phyloP scores from a whole-genome alignment of 2,329 filamentous ascomycete genomes.

The Cercospora zeae-maydis region DNA sequence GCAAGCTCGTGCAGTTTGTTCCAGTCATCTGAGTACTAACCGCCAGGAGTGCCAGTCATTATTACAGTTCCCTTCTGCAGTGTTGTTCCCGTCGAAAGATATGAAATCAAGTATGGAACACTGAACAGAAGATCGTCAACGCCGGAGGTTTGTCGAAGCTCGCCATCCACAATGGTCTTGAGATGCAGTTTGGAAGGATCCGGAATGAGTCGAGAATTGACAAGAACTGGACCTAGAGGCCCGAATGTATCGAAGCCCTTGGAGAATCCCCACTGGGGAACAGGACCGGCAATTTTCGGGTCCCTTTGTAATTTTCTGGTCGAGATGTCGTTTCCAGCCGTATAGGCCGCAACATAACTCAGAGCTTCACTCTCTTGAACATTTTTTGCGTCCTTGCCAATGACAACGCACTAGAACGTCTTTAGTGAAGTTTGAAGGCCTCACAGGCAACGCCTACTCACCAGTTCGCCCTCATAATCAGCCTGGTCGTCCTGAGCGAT shows the following conservation, averaged over 20 bases:
- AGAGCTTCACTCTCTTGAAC: constrained; percentile 53
- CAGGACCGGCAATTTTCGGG: constrained; percentile 10
- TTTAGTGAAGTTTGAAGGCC: neutral
- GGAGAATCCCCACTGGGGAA: constrained; percentile 10
- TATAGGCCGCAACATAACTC: constrained; percentile 6
- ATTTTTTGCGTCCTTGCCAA: constrained; percentile 63
- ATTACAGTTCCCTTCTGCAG: constrained; percentile 8
- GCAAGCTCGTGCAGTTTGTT: neutral
- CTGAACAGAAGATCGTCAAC: constrained; percentile 9
- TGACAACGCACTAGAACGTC: constrained; percentile 42
- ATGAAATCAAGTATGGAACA: constrained; percentile 8
- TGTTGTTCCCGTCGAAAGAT: constrained; percentile 9
- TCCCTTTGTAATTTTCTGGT: constrained; percentile 11
- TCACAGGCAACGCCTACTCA: constrained; percentile 36
- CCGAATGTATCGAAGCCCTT: constrained; percentile 16
- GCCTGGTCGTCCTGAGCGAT: constrained; percentile 61
- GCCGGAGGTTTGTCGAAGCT: neutral
- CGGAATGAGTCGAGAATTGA: neutral
- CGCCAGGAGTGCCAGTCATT: constrained; percentile 6
- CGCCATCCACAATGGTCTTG: constrained; percentile 8
- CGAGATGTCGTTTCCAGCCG: constrained; percentile 8
- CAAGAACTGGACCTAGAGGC: constrained; percentile 9
- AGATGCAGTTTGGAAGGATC: constrained; percentile 1
- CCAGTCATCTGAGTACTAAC: neutral
- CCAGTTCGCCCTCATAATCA: constrained; percentile 78